phyloP scores from a whole-genome alignment of 192 early-diverging fungal genomes.

The Coemansia sp. region DNA sequence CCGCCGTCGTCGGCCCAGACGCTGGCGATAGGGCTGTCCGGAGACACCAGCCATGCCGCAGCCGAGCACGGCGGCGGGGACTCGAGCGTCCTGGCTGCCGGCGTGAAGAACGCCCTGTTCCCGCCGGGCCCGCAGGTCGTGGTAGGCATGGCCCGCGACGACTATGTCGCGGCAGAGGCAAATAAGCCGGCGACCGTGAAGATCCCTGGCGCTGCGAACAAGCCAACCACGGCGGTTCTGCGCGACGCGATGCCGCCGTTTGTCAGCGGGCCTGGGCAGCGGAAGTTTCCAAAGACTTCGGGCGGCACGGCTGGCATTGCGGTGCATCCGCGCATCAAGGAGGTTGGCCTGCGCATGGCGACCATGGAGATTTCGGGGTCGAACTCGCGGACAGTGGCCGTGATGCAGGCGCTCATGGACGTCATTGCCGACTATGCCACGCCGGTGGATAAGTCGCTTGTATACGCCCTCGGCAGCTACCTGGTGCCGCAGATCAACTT shows the following conservation, averaged over 20 bases:
- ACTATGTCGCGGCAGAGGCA: slow-evolving; percentile 22
- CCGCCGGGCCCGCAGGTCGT: slow-evolving; percentile 48
- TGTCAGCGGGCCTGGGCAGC: slow-evolving; percentile 33
- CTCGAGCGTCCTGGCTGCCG: slow-evolving; percentile 24
- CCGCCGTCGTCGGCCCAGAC: slow-evolving; percentile 40
- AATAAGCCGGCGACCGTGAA: slow-evolving; percentile 28
- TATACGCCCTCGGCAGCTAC: slow-evolving; percentile 75
- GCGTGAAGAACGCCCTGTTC: slow-evolving; percentile 37
- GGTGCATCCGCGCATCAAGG: slow-evolving; percentile 84
- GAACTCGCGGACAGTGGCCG: slow-evolving; percentile 89
- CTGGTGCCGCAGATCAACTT: slow-evolving; percentile 91
- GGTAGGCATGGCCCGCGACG: slow-evolving; percentile 37
- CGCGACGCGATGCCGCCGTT: slow-evolving; percentile 43
- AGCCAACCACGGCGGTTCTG: slow-evolving; percentile 18
- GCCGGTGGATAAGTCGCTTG: slow-evolving; percentile 76
- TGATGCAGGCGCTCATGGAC: slow-evolving; percentile 80
- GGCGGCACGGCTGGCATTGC: slow-evolving; percentile 20
- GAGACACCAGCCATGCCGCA: slow-evolving; percentile 13
- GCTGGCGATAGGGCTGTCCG: slow-evolving; percentile 11
- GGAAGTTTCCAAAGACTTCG: slow-evolving; percentile 28
- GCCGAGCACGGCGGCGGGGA: slow-evolving; percentile 27
- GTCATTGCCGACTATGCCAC: slow-evolving; percentile 90
- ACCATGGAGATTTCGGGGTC: slow-evolving; percentile 86
- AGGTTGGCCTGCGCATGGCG: slow-evolving; percentile 84
- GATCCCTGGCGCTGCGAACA: slow-evolving; percentile 9